These are phyloP conservation scores for Hirschfeldia incana DNA, from an alignment of 345 rosid genomes.

Conservation along the genomic window DNA sequence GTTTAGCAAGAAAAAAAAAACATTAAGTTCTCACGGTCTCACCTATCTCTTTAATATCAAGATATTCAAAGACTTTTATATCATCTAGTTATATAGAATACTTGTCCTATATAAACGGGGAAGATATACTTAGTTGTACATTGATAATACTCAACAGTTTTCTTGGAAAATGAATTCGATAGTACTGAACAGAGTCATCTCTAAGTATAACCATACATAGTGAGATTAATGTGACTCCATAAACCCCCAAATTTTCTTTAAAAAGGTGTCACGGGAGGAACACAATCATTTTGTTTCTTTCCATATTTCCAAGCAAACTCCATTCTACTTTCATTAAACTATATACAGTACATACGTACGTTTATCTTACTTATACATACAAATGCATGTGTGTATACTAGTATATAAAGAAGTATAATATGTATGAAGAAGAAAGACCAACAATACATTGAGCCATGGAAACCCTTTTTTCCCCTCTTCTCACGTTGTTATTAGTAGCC, in stretches of 20 bases:
- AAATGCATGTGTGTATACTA: not conserved
- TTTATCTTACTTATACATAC: not conserved
- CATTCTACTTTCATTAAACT: not conserved
- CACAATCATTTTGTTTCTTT: conserved; percentile 26
- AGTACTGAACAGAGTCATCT: not conserved
- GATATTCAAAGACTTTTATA: not conserved
- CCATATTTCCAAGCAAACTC: conserved; percentile 30
- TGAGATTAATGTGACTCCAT: not conserved
- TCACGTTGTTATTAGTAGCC: not conserved
- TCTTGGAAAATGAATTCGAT: not conserved
- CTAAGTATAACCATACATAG: conserved; percentile 7
- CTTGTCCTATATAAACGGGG: not conserved
- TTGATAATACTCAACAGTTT: not conserved
- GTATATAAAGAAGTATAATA: not conserved
- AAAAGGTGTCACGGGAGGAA: conserved; percentile 28
- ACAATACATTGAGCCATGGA: conserved; percentile 18
- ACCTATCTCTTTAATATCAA: too few relatives aligned
- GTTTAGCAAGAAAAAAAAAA: too few relatives aligned
- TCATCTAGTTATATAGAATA: not conserved
- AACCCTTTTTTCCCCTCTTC: not conserved
- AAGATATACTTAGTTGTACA: not conserved
- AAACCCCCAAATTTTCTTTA: not conserved
- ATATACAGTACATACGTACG: conserved; percentile 3
- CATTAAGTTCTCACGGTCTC: not conserved
- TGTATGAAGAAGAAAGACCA: not conserved